Percentiles rank a stretch among this genome's conserved stretches.
Conservation (phyloP, 192 early-diverging fungal species). For the Allomyces arbusculus region DNA sequence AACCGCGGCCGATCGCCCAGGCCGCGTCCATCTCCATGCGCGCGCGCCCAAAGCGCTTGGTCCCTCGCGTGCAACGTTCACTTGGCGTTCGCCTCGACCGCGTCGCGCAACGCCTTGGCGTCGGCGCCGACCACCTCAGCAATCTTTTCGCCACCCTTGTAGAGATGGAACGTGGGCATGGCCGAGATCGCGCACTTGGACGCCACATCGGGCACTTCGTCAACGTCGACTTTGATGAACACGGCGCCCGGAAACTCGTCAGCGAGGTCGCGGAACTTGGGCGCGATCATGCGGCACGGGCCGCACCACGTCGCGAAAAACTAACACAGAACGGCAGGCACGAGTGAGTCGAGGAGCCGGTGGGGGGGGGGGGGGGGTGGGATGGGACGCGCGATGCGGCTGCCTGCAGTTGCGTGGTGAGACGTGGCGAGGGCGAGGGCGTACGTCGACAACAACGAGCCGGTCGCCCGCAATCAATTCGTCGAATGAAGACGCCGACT, state of each 20-base stretch:
- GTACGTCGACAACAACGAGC: too few relatives aligned
- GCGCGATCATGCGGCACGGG: slow-evolving; percentile 7
- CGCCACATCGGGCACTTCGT: slow-evolving; percentile 27
- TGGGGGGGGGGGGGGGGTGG: too few relatives aligned
- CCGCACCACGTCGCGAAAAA: slow-evolving; percentile 69
- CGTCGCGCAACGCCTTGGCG: slow-evolving; percentile 18
- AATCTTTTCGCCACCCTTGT: slow-evolving; percentile 30
- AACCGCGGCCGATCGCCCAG: too few relatives aligned
- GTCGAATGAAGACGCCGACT: too few relatives aligned
- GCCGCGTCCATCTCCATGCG: too few relatives aligned
- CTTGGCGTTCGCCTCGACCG: slow-evolving; percentile 11
- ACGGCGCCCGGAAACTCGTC: slow-evolving; percentile 22
- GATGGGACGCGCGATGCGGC: too few relatives aligned
- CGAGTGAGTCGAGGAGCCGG: too few relatives aligned
- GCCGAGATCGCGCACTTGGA: slow-evolving; percentile 22
- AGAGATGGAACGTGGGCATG: slow-evolving; percentile 67
- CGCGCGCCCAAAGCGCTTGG: too few relatives aligned
- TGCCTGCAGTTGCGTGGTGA: too few relatives aligned
- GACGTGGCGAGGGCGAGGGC: too few relatives aligned
- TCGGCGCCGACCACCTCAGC: slow-evolving; percentile 48
- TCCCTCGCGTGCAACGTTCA: background rate
- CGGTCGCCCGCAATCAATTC: too few relatives aligned
- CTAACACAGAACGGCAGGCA: slow-evolving; percentile 8
- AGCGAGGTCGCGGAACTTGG: slow-evolving; percentile 38
- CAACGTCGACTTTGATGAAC: slow-evolving; percentile 75